Evolutionary conservation across 768 basidiomycete species (phyloP).

Genomic region (Ephemerocybe angulata): DNA sequence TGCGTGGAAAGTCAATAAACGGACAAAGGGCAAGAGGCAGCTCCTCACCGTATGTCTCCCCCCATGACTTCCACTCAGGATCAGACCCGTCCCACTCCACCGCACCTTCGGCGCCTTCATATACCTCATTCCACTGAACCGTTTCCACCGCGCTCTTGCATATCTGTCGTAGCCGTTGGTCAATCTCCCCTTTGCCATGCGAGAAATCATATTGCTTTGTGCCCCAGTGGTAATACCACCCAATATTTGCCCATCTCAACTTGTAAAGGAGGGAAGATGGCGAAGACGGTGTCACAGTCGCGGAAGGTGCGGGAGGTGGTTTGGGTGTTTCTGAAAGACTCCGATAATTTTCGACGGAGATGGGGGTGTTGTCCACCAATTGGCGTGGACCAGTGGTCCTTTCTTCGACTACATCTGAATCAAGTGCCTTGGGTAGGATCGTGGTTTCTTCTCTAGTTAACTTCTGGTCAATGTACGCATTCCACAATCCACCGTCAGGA

Average conservation of each 20-base stretch:
- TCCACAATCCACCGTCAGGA: constrained; percentile 78
- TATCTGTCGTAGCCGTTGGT: constrained; percentile 47
- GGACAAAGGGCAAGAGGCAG: background rate
- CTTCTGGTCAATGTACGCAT: constrained; percentile 39
- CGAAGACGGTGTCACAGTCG: constrained; percentile 45
- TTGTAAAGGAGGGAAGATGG: constrained; percentile 64
- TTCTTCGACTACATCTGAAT: constrained; percentile 15
- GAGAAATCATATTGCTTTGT: constrained; percentile 92
- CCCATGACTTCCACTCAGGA: constrained; percentile 73
- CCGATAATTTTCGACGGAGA: constrained; percentile 51
- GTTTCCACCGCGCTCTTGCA: constrained; percentile 60
- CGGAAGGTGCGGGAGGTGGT: constrained; percentile 61
- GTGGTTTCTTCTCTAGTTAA: constrained; percentile 28
- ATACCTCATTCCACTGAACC: constrained; percentile 73
- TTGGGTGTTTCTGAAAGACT: constrained; percentile 54
- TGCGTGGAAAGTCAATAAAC: constrained; percentile 24
- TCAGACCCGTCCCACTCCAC: constrained; percentile 44
- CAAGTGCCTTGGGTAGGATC: constrained; percentile 46
- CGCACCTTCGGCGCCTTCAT: constrained; percentile 30
- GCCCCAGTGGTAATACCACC: constrained; percentile 96
- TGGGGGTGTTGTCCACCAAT: constrained; percentile 72
- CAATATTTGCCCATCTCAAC: constrained; percentile 94
- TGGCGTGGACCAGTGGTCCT: constrained; percentile 52
- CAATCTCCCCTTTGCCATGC: constrained; percentile 61
- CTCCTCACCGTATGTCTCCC: constrained; percentile 66